Conservation (phyloP, 2,329 filamentous ascomycete species). For the Aureobasidium subglaciale region DNA sequence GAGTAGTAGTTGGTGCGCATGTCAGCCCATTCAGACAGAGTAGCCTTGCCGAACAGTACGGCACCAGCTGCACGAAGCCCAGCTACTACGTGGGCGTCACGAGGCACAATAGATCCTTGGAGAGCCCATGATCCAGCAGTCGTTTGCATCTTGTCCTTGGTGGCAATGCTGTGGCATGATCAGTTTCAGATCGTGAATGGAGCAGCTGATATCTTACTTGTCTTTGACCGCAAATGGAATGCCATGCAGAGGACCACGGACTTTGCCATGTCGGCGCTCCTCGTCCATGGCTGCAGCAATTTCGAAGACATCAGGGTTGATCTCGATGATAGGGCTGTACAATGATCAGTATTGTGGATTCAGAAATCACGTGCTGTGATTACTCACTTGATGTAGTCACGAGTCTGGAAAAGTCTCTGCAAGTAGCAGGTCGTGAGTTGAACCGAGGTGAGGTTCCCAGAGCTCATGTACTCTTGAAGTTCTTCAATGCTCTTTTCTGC, state of each 20-base stretch:
- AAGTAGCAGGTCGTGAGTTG: constrained; percentile 58
- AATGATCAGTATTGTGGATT: not conserved
- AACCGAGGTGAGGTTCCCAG: constrained; percentile 50
- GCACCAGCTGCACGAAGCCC: constrained; percentile 59
- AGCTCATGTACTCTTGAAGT: constrained; percentile 52
- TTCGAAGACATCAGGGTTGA: constrained; percentile 59
- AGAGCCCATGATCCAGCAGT: constrained; percentile 65
- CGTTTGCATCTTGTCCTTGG: constrained; percentile 64
- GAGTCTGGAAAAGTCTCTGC: constrained; percentile 52
- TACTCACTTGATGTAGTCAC: constrained; percentile 56
- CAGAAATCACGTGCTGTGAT: constrained; percentile 5
- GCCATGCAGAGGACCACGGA: constrained; percentile 63
- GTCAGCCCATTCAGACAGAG: constrained; percentile 66
- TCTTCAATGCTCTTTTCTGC: constrained; percentile 65
- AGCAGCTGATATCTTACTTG: constrained; percentile 32
- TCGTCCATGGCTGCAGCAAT: constrained; percentile 56
- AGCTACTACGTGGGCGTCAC: constrained; percentile 59
- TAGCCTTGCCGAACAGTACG: constrained; percentile 63
- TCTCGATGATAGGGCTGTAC: constrained; percentile 47
- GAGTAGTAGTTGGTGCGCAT: constrained; percentile 63
- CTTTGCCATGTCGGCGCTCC: constrained; percentile 50
- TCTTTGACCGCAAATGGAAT: constrained; percentile 73
- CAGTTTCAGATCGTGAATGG: not conserved
- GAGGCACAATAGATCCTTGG: constrained; percentile 57
- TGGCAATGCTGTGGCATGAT: constrained; percentile 41